A percentile compares a stretch with the other conserved stretches of the same genome.
phyloP scores from a whole-genome alignment of 805 yeast species.

The Cyberlindnera bimundalis region DNA sequence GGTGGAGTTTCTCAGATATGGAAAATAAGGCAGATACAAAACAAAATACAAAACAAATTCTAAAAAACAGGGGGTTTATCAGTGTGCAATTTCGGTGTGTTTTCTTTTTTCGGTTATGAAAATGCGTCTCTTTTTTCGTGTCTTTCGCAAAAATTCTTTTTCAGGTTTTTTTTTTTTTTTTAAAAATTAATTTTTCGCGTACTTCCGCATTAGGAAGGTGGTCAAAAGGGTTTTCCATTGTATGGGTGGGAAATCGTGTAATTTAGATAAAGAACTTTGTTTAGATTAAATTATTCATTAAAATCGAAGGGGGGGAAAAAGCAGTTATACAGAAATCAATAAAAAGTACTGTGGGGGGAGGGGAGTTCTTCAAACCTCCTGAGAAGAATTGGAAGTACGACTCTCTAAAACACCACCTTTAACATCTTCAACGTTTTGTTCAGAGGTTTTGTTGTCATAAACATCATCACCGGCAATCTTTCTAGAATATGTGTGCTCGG shows the following conservation, averaged over 20 bases:
- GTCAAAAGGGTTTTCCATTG: no score
- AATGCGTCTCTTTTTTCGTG: background rate
- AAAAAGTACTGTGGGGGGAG: background rate
- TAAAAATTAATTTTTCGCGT: no score
- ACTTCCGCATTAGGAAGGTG: background rate
- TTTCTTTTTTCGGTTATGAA: no score
- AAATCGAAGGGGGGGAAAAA: no score
- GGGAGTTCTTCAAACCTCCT: conserved; percentile 1
- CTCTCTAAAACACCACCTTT: conserved; percentile 15
- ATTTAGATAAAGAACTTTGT: no score
- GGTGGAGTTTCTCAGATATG: no score
- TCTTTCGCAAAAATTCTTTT: background rate
- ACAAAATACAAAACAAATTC: no score
- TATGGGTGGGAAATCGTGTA: no score
- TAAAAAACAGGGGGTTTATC: no score
- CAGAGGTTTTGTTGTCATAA: conserved; percentile 14
- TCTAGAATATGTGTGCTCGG: conserved; percentile 33
- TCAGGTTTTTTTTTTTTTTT: background rate
- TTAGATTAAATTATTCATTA: no score
- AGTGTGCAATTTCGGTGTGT: no score
- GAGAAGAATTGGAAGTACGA: conserved; percentile 2
- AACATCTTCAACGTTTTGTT: conserved; percentile 12
- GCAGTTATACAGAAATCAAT: background rate
- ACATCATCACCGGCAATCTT: conserved; percentile 19
- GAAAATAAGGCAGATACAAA: no score